Conservation (phyloP, 2,329 filamentous ascomycete species). For the Thielaviopsis punctulata region DNA sequence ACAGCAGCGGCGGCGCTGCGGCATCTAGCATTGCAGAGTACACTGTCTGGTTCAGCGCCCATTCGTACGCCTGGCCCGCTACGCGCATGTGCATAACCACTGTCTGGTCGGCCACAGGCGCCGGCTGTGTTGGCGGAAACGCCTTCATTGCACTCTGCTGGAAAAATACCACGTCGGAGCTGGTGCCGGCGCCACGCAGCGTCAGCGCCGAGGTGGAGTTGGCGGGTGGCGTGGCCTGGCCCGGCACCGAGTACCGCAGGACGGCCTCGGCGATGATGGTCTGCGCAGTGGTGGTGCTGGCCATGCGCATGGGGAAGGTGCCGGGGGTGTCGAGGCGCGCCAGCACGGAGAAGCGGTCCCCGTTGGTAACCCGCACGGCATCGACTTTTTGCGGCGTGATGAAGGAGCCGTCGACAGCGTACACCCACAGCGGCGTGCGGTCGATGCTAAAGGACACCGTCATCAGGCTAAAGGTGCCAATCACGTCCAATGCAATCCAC, state of each 20-base stretch:
- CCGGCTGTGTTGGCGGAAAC: slow-evolving; percentile 29
- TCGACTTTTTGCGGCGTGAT: slow-evolving; percentile 34
- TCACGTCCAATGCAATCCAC: slow-evolving; percentile 38
- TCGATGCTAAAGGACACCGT: slow-evolving; percentile 31
- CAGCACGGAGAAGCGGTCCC: slow-evolving; percentile 35
- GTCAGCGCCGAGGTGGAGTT: slow-evolving; percentile 14
- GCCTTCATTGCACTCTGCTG: slow-evolving; percentile 25
- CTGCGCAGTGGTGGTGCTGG: slow-evolving; percentile 32
- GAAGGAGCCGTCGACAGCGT: slow-evolving; percentile 36
- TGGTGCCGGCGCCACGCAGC: slow-evolving; percentile 23
- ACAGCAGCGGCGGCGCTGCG: slow-evolving; percentile 26
- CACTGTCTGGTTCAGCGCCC: slow-evolving; percentile 33
- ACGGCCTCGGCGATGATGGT: slow-evolving; percentile 35
- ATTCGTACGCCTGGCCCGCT: slow-evolving; percentile 30
- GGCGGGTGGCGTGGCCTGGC: slow-evolving; percentile 7
- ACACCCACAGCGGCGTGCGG: slow-evolving; percentile 34
- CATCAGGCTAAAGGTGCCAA: slow-evolving; percentile 32
- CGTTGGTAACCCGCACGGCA: slow-evolving; percentile 30
- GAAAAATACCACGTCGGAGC: slow-evolving; percentile 26
- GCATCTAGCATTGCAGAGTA: slow-evolving; percentile 22
- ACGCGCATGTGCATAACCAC: slow-evolving; percentile 25
- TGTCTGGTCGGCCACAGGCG: slow-evolving; percentile 27
- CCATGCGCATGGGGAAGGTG: slow-evolving; percentile 37
- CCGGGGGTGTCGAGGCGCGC: slow-evolving; percentile 28
- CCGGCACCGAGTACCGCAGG: slow-evolving; percentile 22